Percentiles rank a stretch among this genome's conserved stretches.
Conservation (phyloP, 2,329 filamentous ascomycete genomes). For the Xylaria polymorpha region DNA sequence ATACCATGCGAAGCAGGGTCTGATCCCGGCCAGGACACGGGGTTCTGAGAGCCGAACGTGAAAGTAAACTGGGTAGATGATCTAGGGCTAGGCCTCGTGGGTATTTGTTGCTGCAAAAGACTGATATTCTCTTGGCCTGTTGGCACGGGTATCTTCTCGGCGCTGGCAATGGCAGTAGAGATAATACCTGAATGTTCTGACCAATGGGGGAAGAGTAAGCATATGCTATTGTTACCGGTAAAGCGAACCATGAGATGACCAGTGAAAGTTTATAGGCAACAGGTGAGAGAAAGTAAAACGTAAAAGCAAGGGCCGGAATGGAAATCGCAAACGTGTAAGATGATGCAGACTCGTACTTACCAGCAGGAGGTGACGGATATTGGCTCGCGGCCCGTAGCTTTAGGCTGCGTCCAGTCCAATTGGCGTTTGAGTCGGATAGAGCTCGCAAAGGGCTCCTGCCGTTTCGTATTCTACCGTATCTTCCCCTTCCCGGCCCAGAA, state of each 20-base stretch:
- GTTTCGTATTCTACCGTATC: slow-evolving; percentile 76
- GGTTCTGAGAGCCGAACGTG: slow-evolving; percentile 90
- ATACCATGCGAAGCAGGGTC: slow-evolving; percentile 52
- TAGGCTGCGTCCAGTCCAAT: slow-evolving; percentile 63
- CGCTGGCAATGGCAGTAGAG: slow-evolving; percentile 89
- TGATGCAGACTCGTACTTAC: slow-evolving; percentile 52
- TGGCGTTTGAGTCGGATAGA: slow-evolving; percentile 67
- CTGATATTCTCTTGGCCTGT: slow-evolving; percentile 82
- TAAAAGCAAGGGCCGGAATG: slow-evolving; percentile 3
- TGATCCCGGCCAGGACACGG: slow-evolving; percentile 78
- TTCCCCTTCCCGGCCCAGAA: slow-evolving; percentile 85
- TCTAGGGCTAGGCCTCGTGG: slow-evolving; percentile 69
- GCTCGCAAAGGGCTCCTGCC: slow-evolving; percentile 72
- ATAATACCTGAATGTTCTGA: slow-evolving; percentile 80
- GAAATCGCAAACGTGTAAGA: background rate
- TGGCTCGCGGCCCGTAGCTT: slow-evolving; percentile 60
- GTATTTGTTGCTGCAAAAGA: slow-evolving; percentile 76
- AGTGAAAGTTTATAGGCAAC: background rate
- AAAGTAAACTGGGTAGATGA: slow-evolving; percentile 93
- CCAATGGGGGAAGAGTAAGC: slow-evolving; percentile 42
- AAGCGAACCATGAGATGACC: background rate
- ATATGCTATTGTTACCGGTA: slow-evolving; percentile 5
- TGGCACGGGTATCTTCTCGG: slow-evolving; percentile 73
- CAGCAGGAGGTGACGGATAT: slow-evolving; percentile 54
- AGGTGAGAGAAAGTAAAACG: background rate